Conservation (phyloP, 306 rosid species). For the Pterocarpus santalinus region DNA sequence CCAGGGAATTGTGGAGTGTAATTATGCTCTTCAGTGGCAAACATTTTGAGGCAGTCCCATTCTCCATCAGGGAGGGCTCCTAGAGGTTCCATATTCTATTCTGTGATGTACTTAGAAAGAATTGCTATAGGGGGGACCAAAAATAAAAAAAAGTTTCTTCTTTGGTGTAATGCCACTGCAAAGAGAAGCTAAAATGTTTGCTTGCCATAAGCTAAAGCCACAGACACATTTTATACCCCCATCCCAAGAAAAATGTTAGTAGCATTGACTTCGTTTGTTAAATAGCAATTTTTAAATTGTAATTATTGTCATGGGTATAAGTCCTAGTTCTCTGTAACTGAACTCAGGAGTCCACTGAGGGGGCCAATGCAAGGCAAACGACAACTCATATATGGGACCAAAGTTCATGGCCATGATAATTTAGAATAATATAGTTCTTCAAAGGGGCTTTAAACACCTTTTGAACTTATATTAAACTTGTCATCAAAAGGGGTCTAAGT, state of each 20-base stretch:
- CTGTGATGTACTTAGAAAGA: not conserved
- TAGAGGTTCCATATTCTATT: conserved; percentile 65
- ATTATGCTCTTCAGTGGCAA: conserved; percentile 62
- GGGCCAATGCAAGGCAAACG: conserved; percentile 55
- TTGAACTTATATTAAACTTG: conserved; percentile 25
- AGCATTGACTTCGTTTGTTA: conserved; percentile 61
- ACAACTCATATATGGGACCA: conserved; percentile 72
- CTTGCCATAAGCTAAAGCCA: conserved; percentile 45
- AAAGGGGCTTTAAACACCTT: conserved; percentile 42
- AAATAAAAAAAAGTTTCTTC: not conserved
- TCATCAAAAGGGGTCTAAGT: conserved; percentile 40
- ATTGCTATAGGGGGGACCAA: not conserved
- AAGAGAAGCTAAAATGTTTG: conserved; percentile 45
- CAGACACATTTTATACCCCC: conserved; percentile 55
- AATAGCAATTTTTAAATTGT: conserved; percentile 44
- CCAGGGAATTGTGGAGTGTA: conserved; percentile 60
- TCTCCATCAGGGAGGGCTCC: conserved; percentile 77
- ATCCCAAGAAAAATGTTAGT: conserved; percentile 48
- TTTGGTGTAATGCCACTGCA: conserved; percentile 26
- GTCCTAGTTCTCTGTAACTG: conserved; percentile 67
- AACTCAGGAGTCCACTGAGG: conserved; percentile 68
- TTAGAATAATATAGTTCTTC: conserved; percentile 49
- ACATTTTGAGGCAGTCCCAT: conserved; percentile 70
- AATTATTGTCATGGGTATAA: conserved; percentile 57
- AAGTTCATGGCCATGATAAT: conserved; percentile 56